Base-by-base conservation (phyloP, 306 rosid genomes). In the Vigna radiata region DNA sequence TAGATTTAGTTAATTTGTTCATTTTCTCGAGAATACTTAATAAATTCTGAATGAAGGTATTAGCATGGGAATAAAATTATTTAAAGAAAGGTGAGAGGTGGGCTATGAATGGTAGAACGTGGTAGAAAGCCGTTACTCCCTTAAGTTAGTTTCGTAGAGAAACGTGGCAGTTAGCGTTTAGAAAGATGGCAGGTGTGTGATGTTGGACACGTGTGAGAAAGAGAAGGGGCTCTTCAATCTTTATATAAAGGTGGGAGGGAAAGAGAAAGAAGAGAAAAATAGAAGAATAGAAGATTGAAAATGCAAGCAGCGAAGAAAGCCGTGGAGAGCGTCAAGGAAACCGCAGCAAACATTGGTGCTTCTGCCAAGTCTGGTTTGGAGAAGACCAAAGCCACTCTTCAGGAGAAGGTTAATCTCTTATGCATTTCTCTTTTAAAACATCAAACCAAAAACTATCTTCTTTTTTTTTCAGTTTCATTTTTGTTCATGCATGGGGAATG, bases 291-390 rank as follows among this genome's bases (percentile, higher is more conserved):
- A 9, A 41, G 13, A 9, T 41, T 9, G 58, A 79, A 82, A 84
- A 91, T 85, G 93, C 92, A 90, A 78, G 18, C 83, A 53, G 89
- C 91, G 25, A 88, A 75, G 85, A 83, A 85, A 54, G 87, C 86
- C 14, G 63, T 78, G 48, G 90, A 85, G 81, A 66, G 70, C 1
- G 8, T 58, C 46, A 90, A 89, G 88, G 91, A 94, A 86, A 75
- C 88, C 3, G 88, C 90, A 1, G 90, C 93, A 61, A 90, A 92
- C 64, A 70, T 88, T 14, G 89, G 88, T 7, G 96, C 98, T 31
- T 89, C 98, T 7, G 95, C 98, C 0, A 89, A 48, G 54, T 78
- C 91, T 64, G 95, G 98, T 69, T 79, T 89, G 89, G 93, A 92
- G 44, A 94, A 92, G 74, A 88, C 90, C 80, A 92, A 89, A 60